Percentiles rank a stretch among this genome's conserved stretches.
phyloP scores from a whole-genome alignment of 2,329 filamentous ascomycete genomes.

The Aspergillus hiratsukae region DNA sequence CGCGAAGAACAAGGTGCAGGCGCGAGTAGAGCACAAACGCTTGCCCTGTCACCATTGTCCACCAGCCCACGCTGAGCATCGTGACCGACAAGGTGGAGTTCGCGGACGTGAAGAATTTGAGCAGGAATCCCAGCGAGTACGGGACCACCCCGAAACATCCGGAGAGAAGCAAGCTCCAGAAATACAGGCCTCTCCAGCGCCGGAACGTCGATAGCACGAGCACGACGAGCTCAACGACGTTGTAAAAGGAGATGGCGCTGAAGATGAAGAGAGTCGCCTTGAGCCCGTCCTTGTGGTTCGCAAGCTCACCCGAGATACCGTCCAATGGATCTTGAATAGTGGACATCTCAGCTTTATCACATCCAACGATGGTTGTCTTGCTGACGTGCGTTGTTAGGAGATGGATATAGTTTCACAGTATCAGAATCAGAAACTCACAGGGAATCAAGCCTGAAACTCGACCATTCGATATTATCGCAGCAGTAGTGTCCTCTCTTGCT shows the following conservation, averaged over 20 bases:
- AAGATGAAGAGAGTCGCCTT: constrained; percentile 27
- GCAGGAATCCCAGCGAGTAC: constrained; percentile 40
- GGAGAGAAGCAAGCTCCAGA: constrained; percentile 38
- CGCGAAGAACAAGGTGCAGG: constrained; percentile 55
- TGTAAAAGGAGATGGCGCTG: constrained; percentile 41
- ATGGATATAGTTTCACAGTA: too few relatives aligned
- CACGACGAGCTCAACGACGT: constrained; percentile 45
- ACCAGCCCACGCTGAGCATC: constrained; percentile 53
- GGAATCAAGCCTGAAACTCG: neutral
- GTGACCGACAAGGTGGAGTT: constrained; percentile 34
- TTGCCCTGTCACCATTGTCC: constrained; percentile 59
- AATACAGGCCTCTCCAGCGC: constrained; percentile 39
- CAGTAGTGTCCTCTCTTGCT: too few relatives aligned
- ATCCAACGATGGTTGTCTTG: neutral
- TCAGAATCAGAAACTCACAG: neutral
- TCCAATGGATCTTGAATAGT: constrained; percentile 21
- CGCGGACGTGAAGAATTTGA: constrained; percentile 36
- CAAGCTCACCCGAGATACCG: constrained; percentile 29
- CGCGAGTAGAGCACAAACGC: constrained; percentile 60
- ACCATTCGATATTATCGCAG: too few relatives aligned
- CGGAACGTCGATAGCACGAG: constrained; percentile 38
- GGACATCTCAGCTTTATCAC: neutral
- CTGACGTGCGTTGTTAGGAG: too few relatives aligned
- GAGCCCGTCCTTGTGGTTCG: constrained; percentile 16
- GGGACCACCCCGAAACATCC: constrained; percentile 34